phyloP scores from a whole-genome alignment of 2,329 filamentous ascomycete species.

The Fusarium sp. region DNA sequence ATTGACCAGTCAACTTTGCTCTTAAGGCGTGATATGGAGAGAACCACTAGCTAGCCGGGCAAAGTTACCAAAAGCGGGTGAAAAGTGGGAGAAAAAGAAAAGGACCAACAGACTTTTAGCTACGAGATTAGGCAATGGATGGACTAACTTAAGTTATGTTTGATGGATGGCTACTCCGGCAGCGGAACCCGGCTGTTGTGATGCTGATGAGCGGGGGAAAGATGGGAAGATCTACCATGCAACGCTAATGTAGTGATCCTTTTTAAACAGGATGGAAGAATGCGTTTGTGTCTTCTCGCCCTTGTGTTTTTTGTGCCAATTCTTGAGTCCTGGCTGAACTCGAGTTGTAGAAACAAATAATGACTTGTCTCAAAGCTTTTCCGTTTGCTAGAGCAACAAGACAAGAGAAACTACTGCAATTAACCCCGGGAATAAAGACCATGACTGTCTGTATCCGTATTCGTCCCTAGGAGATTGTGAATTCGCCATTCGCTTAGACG shows the following conservation, averaged over 20 bases:
- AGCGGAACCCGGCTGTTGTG: conserved; percentile 30
- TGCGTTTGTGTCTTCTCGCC: not conserved
- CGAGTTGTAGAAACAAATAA: not conserved
- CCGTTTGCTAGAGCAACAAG: too few species aligned
- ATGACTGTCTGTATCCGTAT: not conserved
- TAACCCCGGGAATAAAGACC: conserved; percentile 5
- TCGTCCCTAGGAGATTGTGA: not conserved
- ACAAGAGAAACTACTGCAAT: not conserved
- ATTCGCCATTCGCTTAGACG: conserved; percentile 31
- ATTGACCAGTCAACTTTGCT: too few species aligned
- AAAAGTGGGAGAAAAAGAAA: not conserved
- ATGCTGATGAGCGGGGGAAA: conserved; percentile 7
- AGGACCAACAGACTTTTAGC: not conserved
- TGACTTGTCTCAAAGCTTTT: not conserved
- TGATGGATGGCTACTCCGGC: conserved; percentile 17
- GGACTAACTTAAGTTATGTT: not conserved
- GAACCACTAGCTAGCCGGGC: too few species aligned
- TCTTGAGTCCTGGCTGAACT: not conserved
- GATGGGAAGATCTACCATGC: conserved; percentile 14
- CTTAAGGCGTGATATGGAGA: too few species aligned
- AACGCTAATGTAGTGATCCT: conserved; percentile 8
- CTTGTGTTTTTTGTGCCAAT: not conserved
- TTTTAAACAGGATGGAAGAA: not conserved
- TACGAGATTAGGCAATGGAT: conserved; percentile 19
- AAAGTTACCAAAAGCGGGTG: not conserved